These are phyloP conservation scores for Macrocystidia cucumis DNA, from an alignment of 1,284 basidiomycete genomes.

Conservation along the genomic window DNA sequence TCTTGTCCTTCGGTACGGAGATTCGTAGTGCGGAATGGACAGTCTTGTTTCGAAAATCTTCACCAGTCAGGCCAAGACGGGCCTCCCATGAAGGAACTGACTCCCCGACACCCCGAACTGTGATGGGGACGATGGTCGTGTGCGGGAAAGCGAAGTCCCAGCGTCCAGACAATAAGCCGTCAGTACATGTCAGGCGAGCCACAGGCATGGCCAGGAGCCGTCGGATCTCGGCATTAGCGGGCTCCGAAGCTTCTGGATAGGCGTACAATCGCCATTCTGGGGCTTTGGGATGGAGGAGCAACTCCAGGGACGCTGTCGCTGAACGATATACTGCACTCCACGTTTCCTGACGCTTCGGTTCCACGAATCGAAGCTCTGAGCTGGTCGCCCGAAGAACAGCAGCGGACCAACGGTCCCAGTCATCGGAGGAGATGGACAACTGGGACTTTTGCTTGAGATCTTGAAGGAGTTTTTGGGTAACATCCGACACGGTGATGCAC, in stretches of 20 bases:
- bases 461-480: slow-evolving; percentile 49
- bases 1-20: slow-evolving; percentile 41
- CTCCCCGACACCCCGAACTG: slow-evolving; percentile 61
- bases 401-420: slow-evolving; percentile 62
- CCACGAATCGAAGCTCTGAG: slow-evolving; percentile 77
- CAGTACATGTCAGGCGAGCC: slow-evolving; percentile 62
- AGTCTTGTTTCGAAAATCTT: slow-evolving; percentile 56
- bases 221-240: slow-evolving; percentile 79
- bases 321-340: slow-evolving; percentile 85
- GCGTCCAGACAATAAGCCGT: slow-evolving; percentile 55
- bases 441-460: slow-evolving; percentile 36
- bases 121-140: slow-evolving; percentile 44
- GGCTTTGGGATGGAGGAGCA: slow-evolving; percentile 68
- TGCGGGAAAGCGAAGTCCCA: slow-evolving; percentile 85
- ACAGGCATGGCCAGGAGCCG: slow-evolving; percentile 69
- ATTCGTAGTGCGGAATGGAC: slow-evolving; percentile 68
- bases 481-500: slow-evolving; percentile 60
- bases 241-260: slow-evolving; percentile 56
- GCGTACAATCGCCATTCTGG: slow-evolving; percentile 87
- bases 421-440: slow-evolving; percentile 35
- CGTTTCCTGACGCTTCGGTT: slow-evolving; percentile 79
- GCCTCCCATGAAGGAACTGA: slow-evolving; percentile 83
- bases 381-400: slow-evolving; percentile 59
- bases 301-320: slow-evolving; percentile 63
- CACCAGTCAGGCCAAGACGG: slow-evolving; percentile 68